Evolutionary conservation across 306 rosid species (phyloP), one percentile per base, ranked within the genome.

Genomic region (Amphicarpaea edgeworthii): DNA sequence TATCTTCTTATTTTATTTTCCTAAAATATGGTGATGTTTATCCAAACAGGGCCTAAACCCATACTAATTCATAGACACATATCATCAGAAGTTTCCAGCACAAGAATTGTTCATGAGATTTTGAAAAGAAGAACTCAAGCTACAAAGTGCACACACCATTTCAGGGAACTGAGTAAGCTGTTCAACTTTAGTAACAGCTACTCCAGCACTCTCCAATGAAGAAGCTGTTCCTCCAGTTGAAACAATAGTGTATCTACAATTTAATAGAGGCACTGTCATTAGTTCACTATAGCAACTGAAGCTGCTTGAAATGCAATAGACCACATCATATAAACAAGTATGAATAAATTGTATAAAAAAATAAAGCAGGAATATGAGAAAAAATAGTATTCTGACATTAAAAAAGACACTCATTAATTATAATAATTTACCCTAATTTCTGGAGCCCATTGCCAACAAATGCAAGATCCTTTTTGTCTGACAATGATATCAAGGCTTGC

Each of bases 201-300:
- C 90, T 71, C 98, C 97, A 70, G 88, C 87, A 74, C 79, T 81
- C 85, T 89, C 97, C 84, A 95, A 82, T 55, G 97, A 75, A 74
- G 96, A 64, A 40, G 97, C 95, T 16, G 98, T 92, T 87, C 98
- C 98, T 47, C 98, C 98, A 21, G 98, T 95, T 34, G 97, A 95
- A 84, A 95, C 97, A 88, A 95, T 90, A 40, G 88, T 80, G 68
- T 85, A 95, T 8, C 98, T 95, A 76, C 77, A 64, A 55, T 73
- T 60, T 15, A 45, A 65, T 30, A 41, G 70, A 43, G 26, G 20
- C 19, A 69, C 64, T 32, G 47, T 79, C 77, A 75, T 8, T 45
- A 53, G 3, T 41, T 65, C 28, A 17, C 23, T 20, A 41, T 11
- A 54, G 61, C 62, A 47, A 46, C 26, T 55, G 43, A 76, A 64